phyloP scores from a whole-genome alignment of 306 rosid species.

The Cucurbita moschata region DNA sequence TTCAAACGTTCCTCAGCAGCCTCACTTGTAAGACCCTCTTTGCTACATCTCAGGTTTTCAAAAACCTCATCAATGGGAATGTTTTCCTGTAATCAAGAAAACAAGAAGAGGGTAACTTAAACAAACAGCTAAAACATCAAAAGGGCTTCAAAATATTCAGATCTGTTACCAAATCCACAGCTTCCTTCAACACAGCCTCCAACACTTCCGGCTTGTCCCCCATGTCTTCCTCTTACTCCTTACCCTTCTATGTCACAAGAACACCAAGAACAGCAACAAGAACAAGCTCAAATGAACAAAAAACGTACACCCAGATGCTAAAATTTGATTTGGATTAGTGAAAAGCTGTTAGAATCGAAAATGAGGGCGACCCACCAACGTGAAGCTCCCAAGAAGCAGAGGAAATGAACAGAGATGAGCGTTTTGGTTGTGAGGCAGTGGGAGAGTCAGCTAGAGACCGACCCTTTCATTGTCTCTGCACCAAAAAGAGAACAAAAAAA shows the following conservation, averaged over 20 bases:
- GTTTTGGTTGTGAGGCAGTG: slow-evolving; percentile 3
- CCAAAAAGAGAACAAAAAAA: neutral
- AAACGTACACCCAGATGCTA: neutral
- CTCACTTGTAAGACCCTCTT: slow-evolving; percentile 66
- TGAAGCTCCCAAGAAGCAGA: neutral
- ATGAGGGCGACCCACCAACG: slow-evolving; percentile 3
- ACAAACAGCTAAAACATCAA: neutral
- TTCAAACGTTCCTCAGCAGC: slow-evolving; percentile 77
- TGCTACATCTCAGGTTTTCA: slow-evolving; percentile 91
- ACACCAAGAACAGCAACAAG: neutral
- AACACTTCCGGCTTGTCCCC: slow-evolving; percentile 63
- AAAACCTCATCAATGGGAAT: slow-evolving; percentile 92
- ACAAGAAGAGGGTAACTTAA: neutral
- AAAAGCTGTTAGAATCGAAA: neutral
- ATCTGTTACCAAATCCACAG: slow-evolving; percentile 97
- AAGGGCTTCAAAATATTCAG: slow-evolving; percentile 24
- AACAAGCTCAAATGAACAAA: neutral
- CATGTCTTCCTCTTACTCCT: slow-evolving; percentile 20
- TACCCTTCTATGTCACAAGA: neutral
- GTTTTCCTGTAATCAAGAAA: slow-evolving; percentile 60
- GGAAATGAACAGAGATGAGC: neutral
- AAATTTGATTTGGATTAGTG: neutral
- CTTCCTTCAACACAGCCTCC: slow-evolving; percentile 93
- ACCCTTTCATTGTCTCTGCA: slow-evolving; percentile 1
- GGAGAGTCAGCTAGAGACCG: slow-evolving; percentile 7